Conservation (phyloP, 805 yeast species). For the Kockiozyma suomiensis region DNA sequence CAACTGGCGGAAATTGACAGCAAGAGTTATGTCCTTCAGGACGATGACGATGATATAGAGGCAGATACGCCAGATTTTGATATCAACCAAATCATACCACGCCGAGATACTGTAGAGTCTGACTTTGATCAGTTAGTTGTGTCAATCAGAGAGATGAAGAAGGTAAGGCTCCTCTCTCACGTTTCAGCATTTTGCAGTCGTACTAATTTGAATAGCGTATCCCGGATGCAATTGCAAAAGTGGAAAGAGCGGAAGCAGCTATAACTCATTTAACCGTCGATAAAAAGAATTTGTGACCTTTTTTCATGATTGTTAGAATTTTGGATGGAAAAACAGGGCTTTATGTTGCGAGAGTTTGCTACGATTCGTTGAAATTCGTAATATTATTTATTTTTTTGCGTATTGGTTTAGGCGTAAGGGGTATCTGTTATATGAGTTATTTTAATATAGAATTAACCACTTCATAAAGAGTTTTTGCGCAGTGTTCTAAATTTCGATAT, state of each 20-base stretch:
- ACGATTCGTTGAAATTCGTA: no score
- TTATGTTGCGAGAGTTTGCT: no score
- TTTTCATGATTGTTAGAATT: neutral
- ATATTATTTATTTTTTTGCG: no score
- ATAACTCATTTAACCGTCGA: slow-evolving; percentile 11
- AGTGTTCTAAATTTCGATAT: no score
- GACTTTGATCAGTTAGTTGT: slow-evolving; percentile 17
- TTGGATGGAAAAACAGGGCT: no score
- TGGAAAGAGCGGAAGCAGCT: slow-evolving; percentile 28
- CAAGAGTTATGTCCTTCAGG: neutral
- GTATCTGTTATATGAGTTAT: no score
- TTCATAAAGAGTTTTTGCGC: no score
- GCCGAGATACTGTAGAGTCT: slow-evolving; percentile 6
- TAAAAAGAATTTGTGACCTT: neutral
- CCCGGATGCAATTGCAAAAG: slow-evolving; percentile 15
- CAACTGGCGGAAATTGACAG: slow-evolving; percentile 37
- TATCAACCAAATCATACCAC: slow-evolving; percentile 11
- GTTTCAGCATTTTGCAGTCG: no score
- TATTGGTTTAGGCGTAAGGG: no score
- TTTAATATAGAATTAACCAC: no score
- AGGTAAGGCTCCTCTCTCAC: slow-evolving; percentile 8
- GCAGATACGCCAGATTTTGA: slow-evolving; percentile 1
- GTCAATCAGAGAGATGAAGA: slow-evolving; percentile 25
- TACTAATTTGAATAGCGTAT: slow-evolving; percentile 4
- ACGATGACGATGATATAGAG: neutral